These are phyloP conservation scores for Plectranthus barbatus DNA, from an alignment of 257 asterid genomes.

Conservation along the genomic window DNA sequence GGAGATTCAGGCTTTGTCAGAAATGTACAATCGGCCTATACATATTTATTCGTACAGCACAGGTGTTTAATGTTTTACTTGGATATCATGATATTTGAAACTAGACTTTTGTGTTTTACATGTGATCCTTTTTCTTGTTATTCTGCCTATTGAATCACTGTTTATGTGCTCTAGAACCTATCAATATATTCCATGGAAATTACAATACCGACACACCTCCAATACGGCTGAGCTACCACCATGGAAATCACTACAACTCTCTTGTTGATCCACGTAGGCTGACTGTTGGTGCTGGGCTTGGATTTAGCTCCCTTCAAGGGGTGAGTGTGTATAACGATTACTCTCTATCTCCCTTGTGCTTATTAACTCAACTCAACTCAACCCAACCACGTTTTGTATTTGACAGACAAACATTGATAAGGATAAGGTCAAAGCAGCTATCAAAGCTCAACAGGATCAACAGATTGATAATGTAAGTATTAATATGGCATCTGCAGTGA, in stretches of 20 bases:
- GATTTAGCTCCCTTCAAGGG: constrained; percentile 85
- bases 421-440: constrained; percentile 97
- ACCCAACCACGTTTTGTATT: not conserved
- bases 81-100: constrained; percentile 6
- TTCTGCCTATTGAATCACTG: not conserved
- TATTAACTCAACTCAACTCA: not conserved
- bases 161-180: constrained; percentile 58
- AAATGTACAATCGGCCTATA: constrained; percentile 96
- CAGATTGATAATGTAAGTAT: constrained; percentile 77
- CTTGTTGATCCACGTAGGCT: constrained; percentile 88
- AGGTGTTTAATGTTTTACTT: constrained; percentile 50
- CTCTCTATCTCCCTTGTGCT: not conserved
- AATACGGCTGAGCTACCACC: constrained; percentile 88
- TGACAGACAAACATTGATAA: constrained; percentile 58
- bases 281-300: constrained; percentile 89
- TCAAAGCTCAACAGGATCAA: constrained; percentile 96
- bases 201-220: constrained; percentile 86
- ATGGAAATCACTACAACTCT: constrained; percentile 93
- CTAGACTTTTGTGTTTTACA: not conserved
- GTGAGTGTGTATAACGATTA: constrained; percentile 10
- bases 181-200: constrained; percentile 90
- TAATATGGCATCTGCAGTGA: not conserved
- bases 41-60: constrained; percentile 93
- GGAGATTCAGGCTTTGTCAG: constrained; percentile 93
- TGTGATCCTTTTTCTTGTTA: constrained; percentile 7